Conservation (phyloP, 208 protist species). For the Leishmania aethiopica region DNA sequence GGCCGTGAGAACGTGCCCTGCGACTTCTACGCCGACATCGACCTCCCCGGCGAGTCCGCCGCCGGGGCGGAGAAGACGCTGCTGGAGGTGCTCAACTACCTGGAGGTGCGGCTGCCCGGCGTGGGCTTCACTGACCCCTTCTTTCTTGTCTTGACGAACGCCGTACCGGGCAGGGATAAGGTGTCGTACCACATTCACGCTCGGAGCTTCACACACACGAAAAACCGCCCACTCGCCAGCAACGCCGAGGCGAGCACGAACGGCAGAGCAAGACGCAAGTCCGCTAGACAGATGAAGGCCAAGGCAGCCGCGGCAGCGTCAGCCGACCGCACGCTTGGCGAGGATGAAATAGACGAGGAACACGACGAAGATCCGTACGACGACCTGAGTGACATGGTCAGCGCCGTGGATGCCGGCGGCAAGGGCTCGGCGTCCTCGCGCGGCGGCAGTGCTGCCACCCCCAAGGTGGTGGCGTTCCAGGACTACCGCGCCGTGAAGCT, state of each 20-base stretch:
- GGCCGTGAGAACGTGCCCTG: constrained; percentile 81
- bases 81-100: constrained; percentile 77
- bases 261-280: background rate
- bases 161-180: constrained; percentile 54
- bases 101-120: constrained; percentile 75
- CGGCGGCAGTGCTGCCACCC: background rate
- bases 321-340: background rate
- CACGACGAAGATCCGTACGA: constrained; percentile 34
- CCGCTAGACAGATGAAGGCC: background rate
- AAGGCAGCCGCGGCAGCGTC: background rate
- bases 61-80: constrained; percentile 54
- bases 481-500: constrained; percentile 81
- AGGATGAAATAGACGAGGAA: constrained; percentile 6
- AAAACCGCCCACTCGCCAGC: background rate
- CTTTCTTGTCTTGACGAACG: constrained; percentile 80
- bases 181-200: constrained; percentile 81
- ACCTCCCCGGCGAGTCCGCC: constrained; percentile 49
- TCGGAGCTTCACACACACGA: constrained; percentile 56
- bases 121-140: constrained; percentile 77
- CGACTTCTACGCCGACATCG: constrained; percentile 85
- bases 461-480: constrained; percentile 73
- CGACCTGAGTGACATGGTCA: constrained; percentile 44
- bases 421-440: constrained; percentile 1
- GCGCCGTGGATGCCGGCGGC: constrained; percentile 37
- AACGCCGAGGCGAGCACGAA: background rate